Evolutionary conservation across 768 basidiomycete species (phyloP).

Genomic region (Boletus rufocinnamomeus): DNA sequence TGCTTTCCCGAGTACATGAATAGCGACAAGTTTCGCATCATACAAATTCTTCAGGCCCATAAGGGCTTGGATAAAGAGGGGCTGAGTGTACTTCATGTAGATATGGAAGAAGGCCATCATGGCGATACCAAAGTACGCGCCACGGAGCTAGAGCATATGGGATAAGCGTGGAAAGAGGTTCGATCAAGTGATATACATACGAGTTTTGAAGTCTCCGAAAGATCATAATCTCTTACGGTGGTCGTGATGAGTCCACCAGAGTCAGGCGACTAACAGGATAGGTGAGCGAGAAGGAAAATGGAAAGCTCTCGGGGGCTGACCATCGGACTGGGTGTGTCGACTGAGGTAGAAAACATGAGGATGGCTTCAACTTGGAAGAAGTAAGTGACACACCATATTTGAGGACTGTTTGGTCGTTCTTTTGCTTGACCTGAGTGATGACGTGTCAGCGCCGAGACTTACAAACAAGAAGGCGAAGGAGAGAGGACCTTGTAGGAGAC

Average conservation of each 20-base stretch:
- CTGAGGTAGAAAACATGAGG: slow-evolving; percentile 39
- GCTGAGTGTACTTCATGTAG: slow-evolving; percentile 95
- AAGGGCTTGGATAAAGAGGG: slow-evolving; percentile 91
- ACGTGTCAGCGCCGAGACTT: slow-evolving; percentile 16
- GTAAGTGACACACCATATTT: slow-evolving; percentile 75
- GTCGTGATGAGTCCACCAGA: slow-evolving; percentile 82
- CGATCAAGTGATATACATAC: slow-evolving; percentile 45
- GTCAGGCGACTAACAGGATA: slow-evolving; percentile 50
- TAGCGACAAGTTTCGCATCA: slow-evolving; percentile 81
- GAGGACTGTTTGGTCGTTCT: slow-evolving; percentile 94
- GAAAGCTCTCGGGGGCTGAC: slow-evolving; percentile 40
- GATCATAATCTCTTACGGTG: slow-evolving; percentile 92
- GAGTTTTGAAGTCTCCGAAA: slow-evolving; percentile 81
- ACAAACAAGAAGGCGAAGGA: neutral
- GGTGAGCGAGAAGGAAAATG: neutral
- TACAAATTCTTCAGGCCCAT: slow-evolving; percentile 93
- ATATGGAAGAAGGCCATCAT: slow-evolving; percentile 93
- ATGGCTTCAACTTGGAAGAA: neutral
- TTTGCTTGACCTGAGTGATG: slow-evolving; percentile 73
- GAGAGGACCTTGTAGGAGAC: slow-evolving; percentile 62
- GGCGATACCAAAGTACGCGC: slow-evolving; percentile 71
- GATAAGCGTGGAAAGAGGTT: neutral
- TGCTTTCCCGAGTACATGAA: slow-evolving; percentile 78
- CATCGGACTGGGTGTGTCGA: slow-evolving; percentile 77
- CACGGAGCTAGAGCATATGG: slow-evolving; percentile 48